Evolutionary conservation across 1,284 basidiomycete genomes (phyloP).

Genomic region (Amylostereum areolatum): DNA sequence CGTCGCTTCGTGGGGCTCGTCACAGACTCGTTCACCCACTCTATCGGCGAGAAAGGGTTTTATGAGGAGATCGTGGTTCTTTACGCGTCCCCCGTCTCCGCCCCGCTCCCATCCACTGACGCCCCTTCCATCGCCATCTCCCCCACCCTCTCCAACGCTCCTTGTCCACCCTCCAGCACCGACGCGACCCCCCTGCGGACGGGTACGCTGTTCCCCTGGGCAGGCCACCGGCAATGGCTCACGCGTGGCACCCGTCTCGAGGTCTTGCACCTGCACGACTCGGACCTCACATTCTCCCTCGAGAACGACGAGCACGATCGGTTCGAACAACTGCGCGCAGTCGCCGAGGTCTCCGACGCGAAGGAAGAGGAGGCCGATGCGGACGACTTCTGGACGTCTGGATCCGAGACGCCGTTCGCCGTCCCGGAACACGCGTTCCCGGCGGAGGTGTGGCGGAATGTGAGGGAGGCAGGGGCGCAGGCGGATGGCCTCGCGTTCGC

Average conservation of each 20-base stretch:
- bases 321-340: constrained; percentile 10
- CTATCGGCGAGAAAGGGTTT: constrained; percentile 7
- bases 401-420: no score
- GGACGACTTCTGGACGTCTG: constrained; percentile 10
- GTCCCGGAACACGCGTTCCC: constrained; percentile 13
- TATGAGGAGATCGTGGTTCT: constrained; percentile 15
- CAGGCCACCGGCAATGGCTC: constrained; percentile 16
- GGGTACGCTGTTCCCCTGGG: constrained; percentile 15
- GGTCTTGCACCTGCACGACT: constrained; percentile 13
- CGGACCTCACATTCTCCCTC: constrained; percentile 13
- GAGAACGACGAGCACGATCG: constrained; percentile 16
- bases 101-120: constrained; percentile 2
- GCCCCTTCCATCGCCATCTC: constrained; percentile 12
- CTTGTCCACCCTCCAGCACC: no score
- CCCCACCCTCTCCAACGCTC: constrained; percentile 3
- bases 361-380: constrained; percentile 1
- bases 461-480: constrained; percentile 12
- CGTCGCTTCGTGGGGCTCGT: constrained; percentile 20
- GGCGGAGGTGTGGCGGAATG: constrained; percentile 19
- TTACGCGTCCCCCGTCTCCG: constrained; percentile 8
- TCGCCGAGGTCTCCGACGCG: no score
- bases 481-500: constrained; percentile 15
- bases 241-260: constrained; percentile 16
- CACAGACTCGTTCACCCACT: constrained; percentile 9
- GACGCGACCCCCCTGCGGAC: no score